Evolutionary conservation across 2,329 filamentous ascomycete species (phyloP), one percentile per base, ranked within the genome.

Genomic region (Eutypella sp.): DNA sequence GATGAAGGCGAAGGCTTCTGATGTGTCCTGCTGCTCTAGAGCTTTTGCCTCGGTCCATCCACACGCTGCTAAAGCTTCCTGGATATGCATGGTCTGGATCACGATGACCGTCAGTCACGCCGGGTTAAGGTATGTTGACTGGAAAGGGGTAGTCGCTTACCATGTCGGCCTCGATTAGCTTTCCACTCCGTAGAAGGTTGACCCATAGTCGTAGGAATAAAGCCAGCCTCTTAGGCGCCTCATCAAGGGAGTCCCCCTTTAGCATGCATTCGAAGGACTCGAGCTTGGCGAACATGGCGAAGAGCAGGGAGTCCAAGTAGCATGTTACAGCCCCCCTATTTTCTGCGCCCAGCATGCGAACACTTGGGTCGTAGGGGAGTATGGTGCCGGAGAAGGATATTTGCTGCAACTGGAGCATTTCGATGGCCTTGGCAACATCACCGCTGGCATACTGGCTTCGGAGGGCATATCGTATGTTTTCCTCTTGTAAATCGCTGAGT

Each of bases 1-100:
- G 52, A 99, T 90, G 63, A 96, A 96, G 0, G 85, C 88, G 62
- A 97, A 97, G 1, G 91, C 91, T 67, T 99, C 93, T 0, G 93
- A 96, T 0, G 89, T 89, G 65, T 99, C 93, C 67, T 99, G 93
- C 61, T 97, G 93, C 56, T 84, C 79, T n/a, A 88, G 62, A 47
- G 79, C 68, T 19, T 79, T 78, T 40, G 91, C 91, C 47, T 95
- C 90, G 55, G 78, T 71, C 93, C 93, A 97, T 4, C 92, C 93
- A 63, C 91, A 96, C 44, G 84, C 85, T 16, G 85, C 84, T 33
- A 97, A 67, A 9, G 89, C 76, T 34, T 92, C 81, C 66, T 96
- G 91, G 13, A 99, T 76, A 53, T 89, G 75, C 64, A 86, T 79
- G 7, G 89, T 95, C 86, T 92, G 57, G n/a, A 16, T 15, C 22